phyloP scores from a whole-genome alignment of 352 stramenopile genomes.

The Phytophthora tentaculata region DNA sequence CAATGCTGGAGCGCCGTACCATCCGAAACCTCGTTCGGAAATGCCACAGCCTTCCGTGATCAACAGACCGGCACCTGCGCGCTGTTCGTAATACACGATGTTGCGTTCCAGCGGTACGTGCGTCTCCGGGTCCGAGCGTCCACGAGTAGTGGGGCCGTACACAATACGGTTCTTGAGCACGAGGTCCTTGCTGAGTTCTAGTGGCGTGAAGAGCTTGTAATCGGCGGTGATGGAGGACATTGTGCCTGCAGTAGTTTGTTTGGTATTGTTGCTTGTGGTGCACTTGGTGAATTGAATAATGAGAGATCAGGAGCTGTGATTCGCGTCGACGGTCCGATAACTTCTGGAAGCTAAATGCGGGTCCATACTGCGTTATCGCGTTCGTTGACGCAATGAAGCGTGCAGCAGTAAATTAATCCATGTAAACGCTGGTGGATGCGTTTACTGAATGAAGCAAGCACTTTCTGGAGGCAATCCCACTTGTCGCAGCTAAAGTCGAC shows the following conservation, averaged over 20 bases:
- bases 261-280: neutral
- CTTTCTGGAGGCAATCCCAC: no score
- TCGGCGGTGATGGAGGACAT: constrained; percentile 15
- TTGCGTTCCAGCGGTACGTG: constrained; percentile 16
- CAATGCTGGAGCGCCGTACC: constrained; percentile 6
- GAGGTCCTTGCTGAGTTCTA: constrained; percentile 17
- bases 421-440: neutral
- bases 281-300: constrained; percentile 20
- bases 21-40: constrained; percentile 21
- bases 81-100: constrained; percentile 24
- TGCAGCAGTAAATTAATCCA: neutral
- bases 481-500: constrained; percentile 2
- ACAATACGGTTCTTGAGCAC: constrained; percentile 25
- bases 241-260: neutral
- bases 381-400: constrained; percentile 14
- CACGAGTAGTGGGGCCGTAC: constrained; percentile 22
- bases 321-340: neutral
- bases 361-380: constrained; percentile 5
- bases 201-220: constrained; percentile 24
- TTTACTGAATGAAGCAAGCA: no score
- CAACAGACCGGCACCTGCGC: constrained; percentile 14
- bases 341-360: neutral
- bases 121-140: constrained; percentile 12
- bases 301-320: no score
- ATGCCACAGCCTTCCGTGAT: constrained; percentile 25